Evolutionary conservation across 257 asterid genomes (phyloP), one percentile per base, ranked within the genome.

Genomic region (Penstemon davidsonii): DNA sequence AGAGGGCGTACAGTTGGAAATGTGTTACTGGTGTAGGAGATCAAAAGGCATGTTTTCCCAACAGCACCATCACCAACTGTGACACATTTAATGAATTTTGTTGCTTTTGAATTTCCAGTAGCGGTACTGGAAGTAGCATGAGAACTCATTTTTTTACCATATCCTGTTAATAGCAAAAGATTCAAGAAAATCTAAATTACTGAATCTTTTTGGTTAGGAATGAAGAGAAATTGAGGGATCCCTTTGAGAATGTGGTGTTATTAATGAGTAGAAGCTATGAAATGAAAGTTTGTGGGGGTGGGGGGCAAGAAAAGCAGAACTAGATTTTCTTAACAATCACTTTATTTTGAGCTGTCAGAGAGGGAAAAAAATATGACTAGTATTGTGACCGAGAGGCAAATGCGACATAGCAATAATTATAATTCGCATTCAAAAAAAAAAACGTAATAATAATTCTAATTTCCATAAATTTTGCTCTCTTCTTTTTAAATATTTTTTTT

Each of bases 61-160:
- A 83, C 83, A 1, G 87, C 85, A 45, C 87, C 87, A 75, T 83
- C 87, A 54, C 87, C 85, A 75, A 83, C 87, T 13, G 85, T 83
- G 4, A 83, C 87, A 67, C 87, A 83, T 62, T 83, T 83, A 38
- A 83, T 77, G 85, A 83, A 83, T 61, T 72, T 83, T 56, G 85
- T 80, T 0, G 81, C 81, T 0, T 83, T 72, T 39, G 72, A 70
- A 77, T 68, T 79, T 71, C 79, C 62, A 75, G 75, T 15, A 50
- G 43, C 62, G 64, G 60, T 36, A 67, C 37, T 64, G 25, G 54
- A 46, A 49, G 7, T 68, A 5, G 52, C 66, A 68, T 44, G 68
- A 40, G 41, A 60, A 65, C 82, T 82, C 86, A 82, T 82, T 72
- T 62, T 74, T 58, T 60, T 47, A 79, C 47, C 79, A 76, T 56